Evolutionary conservation across 2,329 filamentous ascomycete genomes (phyloP).

Genomic region (Penicillium sp.): DNA sequence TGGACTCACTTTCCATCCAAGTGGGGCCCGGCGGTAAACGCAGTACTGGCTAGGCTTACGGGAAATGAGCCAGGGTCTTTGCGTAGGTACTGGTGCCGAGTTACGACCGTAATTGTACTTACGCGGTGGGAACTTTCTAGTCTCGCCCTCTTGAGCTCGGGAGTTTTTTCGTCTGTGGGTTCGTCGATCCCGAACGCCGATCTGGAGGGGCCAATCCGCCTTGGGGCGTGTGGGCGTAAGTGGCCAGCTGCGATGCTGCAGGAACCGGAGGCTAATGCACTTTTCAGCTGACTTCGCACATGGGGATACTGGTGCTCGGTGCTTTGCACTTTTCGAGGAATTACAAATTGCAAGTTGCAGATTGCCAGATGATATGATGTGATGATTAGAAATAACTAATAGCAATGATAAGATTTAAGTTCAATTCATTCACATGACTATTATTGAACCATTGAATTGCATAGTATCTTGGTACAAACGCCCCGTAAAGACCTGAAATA

Average conservation of each 20-base stretch:
- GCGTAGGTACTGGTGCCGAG: neutral
- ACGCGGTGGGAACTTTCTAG: neutral
- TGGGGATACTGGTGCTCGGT: neutral
- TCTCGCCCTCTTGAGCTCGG: neutral
- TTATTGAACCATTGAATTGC: constrained; percentile 14
- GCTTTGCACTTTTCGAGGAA: neutral
- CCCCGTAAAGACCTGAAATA: constrained; percentile 19
- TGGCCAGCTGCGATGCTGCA: constrained; percentile 26
- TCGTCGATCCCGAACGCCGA: constrained; percentile 21
- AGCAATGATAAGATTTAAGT: neutral
- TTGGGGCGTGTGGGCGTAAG: constrained; percentile 6
- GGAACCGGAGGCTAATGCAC: constrained; percentile 33
- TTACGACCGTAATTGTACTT: neutral
- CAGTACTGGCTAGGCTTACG: neutral
- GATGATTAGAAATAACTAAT: neutral
- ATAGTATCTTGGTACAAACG: constrained; percentile 24
- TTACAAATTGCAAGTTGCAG: neutral
- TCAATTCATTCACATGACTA: neutral
- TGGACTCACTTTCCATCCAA: constrained; percentile 4
- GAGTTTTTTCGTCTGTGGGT: constrained; percentile 1
- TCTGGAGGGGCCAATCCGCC: constrained; percentile 13
- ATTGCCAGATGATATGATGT: neutral
- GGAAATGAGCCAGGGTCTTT: constrained; percentile 10
- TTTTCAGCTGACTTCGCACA: constrained; percentile 25
- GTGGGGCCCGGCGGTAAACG: constrained; percentile 19